Evolutionary conservation across 306 rosid genomes (phyloP).

Genomic region (Quercus ilex): DNA sequence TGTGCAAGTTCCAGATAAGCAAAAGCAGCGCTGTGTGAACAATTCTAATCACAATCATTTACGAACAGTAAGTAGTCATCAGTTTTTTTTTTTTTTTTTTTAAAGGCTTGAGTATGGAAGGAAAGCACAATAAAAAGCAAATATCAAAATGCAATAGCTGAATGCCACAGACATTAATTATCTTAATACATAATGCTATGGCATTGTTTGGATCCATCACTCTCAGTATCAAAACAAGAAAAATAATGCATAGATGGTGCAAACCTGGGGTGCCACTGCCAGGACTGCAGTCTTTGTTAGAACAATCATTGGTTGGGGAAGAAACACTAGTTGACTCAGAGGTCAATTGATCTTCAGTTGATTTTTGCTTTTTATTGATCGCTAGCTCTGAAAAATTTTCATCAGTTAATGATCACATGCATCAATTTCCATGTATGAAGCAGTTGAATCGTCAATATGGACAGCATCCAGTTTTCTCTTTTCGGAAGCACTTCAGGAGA

Average conservation of each 20-base stretch:
- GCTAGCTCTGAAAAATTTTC: slow-evolving; percentile 14
- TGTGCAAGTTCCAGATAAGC: neutral
- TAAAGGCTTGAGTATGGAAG: neutral
- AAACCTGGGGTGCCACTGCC: slow-evolving; percentile 44
- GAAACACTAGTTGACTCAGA: slow-evolving; percentile 10
- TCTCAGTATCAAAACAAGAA: neutral
- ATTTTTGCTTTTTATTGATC: slow-evolving; percentile 27
- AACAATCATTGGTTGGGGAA: slow-evolving; percentile 17
- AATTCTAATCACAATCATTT: neutral
- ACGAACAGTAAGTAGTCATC: neutral
- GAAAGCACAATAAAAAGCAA: neutral
- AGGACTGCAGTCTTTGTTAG: slow-evolving; percentile 27
- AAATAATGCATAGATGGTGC: slow-evolving; percentile 22
- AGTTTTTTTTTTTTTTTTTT: neutral
- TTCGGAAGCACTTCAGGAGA: slow-evolving; percentile 40
- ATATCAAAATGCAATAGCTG: neutral
- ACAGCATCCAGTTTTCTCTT: slow-evolving; percentile 47
- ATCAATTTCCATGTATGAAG: slow-evolving; percentile 15
- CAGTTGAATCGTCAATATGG: slow-evolving; percentile 19
- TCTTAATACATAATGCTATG: too few species aligned
- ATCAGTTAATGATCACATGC: slow-evolving; percentile 5
- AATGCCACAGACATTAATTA: neutral
- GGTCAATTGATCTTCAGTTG: slow-evolving; percentile 20
- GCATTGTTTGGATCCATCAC: neutral
- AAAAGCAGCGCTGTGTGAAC: neutral